Evolutionary conservation across 306 rosid genomes (phyloP).

Genomic region (Ceratonia siliqua): DNA sequence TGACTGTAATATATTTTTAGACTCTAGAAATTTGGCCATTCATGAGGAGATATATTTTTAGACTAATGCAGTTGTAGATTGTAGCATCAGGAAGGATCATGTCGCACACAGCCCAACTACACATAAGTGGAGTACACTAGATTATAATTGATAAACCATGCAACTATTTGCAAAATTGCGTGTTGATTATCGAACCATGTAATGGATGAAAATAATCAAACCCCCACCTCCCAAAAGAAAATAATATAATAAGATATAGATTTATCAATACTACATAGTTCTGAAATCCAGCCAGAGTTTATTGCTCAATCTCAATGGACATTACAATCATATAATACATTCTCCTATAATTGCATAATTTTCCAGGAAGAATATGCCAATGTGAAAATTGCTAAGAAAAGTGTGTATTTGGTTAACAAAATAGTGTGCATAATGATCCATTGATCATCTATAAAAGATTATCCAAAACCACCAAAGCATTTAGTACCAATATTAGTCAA

Average conservation of each 20-base stretch:
- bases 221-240: neutral
- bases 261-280: neutral
- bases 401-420: neutral
- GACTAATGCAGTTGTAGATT: conserved; percentile 16
- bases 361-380: conserved; percentile 13
- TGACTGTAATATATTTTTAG: neutral
- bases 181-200: conserved; percentile 11
- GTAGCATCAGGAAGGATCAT: conserved; percentile 14
- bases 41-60: conserved; percentile 1
- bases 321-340: neutral
- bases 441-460: neutral
- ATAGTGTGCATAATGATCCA: conserved; percentile 2
- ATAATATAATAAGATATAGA: neutral
- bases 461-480: conserved; percentile 22
- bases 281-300: neutral
- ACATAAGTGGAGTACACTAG: neutral
- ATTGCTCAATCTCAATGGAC: neutral
- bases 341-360: conserved; percentile 18
- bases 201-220: conserved; percentile 16
- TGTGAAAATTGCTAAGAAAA: neutral
- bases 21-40: conserved; percentile 11
- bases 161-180: conserved; percentile 10
- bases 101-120: conserved; percentile 15
- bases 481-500: conserved; percentile 19
- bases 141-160: conserved; percentile 2